Evolutionary conservation across 495 filamentous ascomycete species (phyloP), one percentile per base, ranked within the genome.

Genomic region (Penicillium bialowiezense): DNA sequence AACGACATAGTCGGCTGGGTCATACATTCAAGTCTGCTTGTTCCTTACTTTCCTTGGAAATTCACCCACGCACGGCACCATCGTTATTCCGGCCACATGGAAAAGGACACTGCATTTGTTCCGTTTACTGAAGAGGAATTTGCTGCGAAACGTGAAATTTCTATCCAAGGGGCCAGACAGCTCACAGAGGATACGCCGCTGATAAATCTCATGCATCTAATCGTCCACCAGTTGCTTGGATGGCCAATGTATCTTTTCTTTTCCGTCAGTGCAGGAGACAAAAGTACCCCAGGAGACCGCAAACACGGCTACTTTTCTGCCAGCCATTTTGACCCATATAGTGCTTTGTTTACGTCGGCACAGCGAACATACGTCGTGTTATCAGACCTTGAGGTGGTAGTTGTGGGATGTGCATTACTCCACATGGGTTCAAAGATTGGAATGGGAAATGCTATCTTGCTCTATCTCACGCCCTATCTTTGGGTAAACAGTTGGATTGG

Each of bases 401-500:
- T 36, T 73, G 24, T 53, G 59, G 21, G 47, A 61, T 37, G 58
- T 56, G 9, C 63, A 70, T 34, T 74, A 67, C 23, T 67, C n/a
- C n/a, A n/a, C n/a, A n/a, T 4, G 24, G 4, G 24, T 28, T 28
- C 9, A 28, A n/a, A n/a, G n/a, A 4, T 28, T 18, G 51, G 39
- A 13, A 13, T 17, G 21, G n/a, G 33, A 1, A 36, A 29, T n/a
- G 23, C 72, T 14, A 62, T 73, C 34, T 51, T 71, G 8, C 41
- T 70, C 2, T 79, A 75, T 50, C 58, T 67, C 14, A 54, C 72
- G 7, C 74, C 74, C 7, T 79, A 72, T 48, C 40, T 73, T 46
- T 76, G 71, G 74, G 62, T 77, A n/a, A 74, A 77, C 52, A 70
- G 76, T 55, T 78, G 75, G 75, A 63, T 77, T 56, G 69, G 64